Conservation (phyloP, 495 filamentous ascomycete genomes). For the Melanomma pulvis-pyrius region DNA sequence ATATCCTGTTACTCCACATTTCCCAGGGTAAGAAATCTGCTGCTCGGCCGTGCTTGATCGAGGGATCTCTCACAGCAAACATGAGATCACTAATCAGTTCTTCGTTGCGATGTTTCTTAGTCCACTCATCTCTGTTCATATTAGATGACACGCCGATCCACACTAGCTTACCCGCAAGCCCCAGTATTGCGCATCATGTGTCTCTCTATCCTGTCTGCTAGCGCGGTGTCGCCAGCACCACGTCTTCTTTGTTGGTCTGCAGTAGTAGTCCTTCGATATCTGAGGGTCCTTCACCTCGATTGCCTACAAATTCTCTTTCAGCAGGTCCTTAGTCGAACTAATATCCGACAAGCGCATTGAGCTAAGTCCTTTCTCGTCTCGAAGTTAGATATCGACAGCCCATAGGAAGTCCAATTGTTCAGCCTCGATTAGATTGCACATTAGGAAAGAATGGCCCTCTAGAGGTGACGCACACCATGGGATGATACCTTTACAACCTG, state of each 20-base stretch:
- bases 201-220: neutral
- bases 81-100: constrained; percentile 5
- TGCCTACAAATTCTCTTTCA: neutral
- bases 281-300: neutral
- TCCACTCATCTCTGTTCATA: neutral
- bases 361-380: neutral
- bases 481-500: neutral
- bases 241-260: neutral
- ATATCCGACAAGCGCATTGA: neutral
- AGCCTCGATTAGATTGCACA: constrained; percentile 2
- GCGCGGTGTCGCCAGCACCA: neutral
- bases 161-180: neutral
- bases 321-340: neutral
- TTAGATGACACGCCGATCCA: neutral
- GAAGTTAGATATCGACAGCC: constrained; percentile 2
- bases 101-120: neutral
- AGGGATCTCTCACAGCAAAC: neutral
- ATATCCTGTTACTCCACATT: neutral
- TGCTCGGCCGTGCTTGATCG: neutral
- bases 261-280: neutral
- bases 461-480: constrained; percentile 2
- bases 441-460: neutral
- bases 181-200: neutral
- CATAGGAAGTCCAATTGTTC: neutral
- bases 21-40: neutral